Evolutionary conservation across 345 rosid genomes (phyloP).

Genomic region (Gossypium turneri): DNA sequence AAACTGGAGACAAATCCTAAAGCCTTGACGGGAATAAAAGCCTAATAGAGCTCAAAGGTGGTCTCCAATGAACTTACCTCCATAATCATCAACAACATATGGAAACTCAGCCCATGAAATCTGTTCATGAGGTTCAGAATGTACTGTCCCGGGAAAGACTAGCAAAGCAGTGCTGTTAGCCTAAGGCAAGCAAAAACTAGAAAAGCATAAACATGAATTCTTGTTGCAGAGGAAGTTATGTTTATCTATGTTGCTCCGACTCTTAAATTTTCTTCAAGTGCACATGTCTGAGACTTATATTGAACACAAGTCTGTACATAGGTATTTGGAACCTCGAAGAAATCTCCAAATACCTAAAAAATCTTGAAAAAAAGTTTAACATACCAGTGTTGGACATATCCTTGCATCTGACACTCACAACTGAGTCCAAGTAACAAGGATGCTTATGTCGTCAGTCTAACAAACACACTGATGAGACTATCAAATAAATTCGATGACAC

Average conservation of each 20-base stretch:
- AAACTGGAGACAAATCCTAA: neutral
- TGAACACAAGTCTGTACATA: neutral
- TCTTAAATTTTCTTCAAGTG: neutral
- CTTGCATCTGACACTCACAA: neutral
- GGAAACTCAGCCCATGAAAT: slow-evolving; percentile 80
- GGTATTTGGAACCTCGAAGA: neutral
- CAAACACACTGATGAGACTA: slow-evolving; percentile 1
- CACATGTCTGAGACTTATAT: neutral
- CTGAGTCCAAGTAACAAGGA: neutral
- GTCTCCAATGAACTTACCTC: slow-evolving; percentile 45
- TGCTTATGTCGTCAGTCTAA: neutral
- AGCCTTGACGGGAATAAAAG: neutral
- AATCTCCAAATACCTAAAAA: neutral
- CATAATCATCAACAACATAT: slow-evolving; percentile 85
- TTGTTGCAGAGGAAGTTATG: slow-evolving; percentile 1
- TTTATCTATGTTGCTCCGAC: neutral
- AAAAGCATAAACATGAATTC: slow-evolving; percentile 16
- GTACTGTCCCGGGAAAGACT: slow-evolving; percentile 80
- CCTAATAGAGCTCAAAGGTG: slow-evolving; percentile 1
- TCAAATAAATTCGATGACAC: neutral
- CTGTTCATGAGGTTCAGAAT: slow-evolving; percentile 80
- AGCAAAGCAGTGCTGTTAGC: slow-evolving; percentile 69
- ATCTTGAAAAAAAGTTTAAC: neutral
- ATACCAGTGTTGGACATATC: neutral
- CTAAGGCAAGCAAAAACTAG: slow-evolving; percentile 36